Evolutionary conservation across 2,329 filamentous ascomycete species (phyloP).

Genomic region (Xylariaceae sp.): DNA sequence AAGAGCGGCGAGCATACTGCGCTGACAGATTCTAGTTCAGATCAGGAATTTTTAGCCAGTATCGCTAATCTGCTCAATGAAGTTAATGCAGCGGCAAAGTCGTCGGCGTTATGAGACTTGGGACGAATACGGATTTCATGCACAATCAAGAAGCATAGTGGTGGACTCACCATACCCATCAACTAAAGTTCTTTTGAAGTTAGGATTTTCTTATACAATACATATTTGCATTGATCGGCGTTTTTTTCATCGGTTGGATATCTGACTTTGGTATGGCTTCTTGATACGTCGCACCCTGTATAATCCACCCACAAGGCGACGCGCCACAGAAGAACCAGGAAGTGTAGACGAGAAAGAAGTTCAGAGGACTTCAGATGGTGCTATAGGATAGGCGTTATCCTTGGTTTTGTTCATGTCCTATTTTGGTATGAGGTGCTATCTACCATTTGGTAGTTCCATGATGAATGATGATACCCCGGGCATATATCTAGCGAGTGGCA

Average conservation of each 20-base stretch:
- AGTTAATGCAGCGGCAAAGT: constrained; percentile 27
- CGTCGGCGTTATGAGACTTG: constrained; percentile 2
- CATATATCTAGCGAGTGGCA: not conserved
- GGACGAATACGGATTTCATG: not conserved
- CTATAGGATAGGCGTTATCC: not conserved
- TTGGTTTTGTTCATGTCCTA: not conserved
- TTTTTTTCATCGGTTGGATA: constrained; percentile 14
- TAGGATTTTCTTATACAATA: not conserved
- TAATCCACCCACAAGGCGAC: not conserved
- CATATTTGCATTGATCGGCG: constrained; percentile 15
- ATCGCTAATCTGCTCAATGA: constrained; percentile 36
- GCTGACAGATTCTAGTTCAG: constrained; percentile 18
- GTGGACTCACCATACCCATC: not conserved
- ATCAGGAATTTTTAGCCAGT: constrained; percentile 35
- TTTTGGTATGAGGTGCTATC: not conserved
- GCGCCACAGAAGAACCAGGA: not conserved
- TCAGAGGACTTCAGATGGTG: not conserved
- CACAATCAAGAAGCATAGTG: not conserved
- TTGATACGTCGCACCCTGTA: constrained; percentile 1
- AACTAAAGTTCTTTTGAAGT: constrained; percentile 3
- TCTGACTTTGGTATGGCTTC: constrained; percentile 13
- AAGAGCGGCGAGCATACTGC: constrained; percentile 28
- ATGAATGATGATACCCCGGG: constrained; percentile 25
- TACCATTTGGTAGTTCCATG: constrained; percentile 1
- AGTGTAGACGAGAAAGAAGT: not conserved